phyloP scores from a whole-genome alignment of 176 grass and related monocot genomes.

The Zoysia pacifica region DNA sequence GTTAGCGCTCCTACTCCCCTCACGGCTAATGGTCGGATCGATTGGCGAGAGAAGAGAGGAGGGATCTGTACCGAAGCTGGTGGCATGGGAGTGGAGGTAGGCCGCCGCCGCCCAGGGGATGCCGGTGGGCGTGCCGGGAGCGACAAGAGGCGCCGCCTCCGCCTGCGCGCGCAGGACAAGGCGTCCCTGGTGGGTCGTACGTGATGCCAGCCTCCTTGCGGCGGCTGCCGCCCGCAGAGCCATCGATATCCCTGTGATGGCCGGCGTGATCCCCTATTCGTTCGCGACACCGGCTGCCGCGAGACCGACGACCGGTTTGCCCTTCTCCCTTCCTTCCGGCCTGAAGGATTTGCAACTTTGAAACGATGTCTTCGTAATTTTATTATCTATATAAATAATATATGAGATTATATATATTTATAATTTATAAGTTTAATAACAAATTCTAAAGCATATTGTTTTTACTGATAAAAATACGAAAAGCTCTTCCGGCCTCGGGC shows the following conservation, averaged over 20 bases:
- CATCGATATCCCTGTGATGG: constrained; percentile 4
- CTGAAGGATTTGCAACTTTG: too few species aligned
- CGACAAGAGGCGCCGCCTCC: background rate
- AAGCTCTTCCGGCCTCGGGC: too few species aligned
- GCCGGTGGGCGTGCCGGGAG: background rate
- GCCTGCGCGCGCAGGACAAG: constrained; percentile 7
- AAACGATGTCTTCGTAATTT: too few species aligned
- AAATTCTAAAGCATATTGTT: too few species aligned
- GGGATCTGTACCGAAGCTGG: constrained; percentile 57
- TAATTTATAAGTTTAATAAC: too few species aligned
- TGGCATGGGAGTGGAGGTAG: constrained; percentile 80
- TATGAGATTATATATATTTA: too few species aligned
- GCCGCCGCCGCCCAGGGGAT: background rate
- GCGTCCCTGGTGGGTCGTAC: background rate
- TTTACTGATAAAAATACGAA: too few species aligned
- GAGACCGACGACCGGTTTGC: background rate
- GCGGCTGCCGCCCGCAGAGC: constrained; percentile 8
- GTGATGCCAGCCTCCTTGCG: constrained; percentile 15
- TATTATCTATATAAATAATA: too few species aligned
- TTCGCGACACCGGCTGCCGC: background rate
- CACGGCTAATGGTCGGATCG: too few species aligned
- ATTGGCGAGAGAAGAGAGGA: too few species aligned
- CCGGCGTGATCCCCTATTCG: background rate
- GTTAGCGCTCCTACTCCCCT: background rate
- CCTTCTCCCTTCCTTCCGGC: too few species aligned